phyloP scores from a whole-genome alignment of 2,329 filamentous ascomycete genomes.

The Tolypocladium paradoxum region DNA sequence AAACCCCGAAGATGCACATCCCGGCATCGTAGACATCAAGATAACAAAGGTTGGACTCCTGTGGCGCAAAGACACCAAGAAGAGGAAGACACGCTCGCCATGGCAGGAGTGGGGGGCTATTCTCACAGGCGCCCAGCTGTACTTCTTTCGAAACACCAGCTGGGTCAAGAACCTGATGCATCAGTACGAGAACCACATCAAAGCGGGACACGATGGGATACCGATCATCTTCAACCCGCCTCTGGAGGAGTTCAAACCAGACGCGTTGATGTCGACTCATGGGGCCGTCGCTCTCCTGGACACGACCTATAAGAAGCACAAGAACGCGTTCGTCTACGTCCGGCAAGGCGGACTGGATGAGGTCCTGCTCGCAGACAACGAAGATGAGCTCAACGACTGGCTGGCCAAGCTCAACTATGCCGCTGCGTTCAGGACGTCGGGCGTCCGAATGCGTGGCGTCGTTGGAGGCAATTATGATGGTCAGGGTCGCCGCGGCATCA shows the following conservation, averaged over 20 bases:
- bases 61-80: slow-evolving; percentile 91
- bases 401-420: slow-evolving; percentile 92
- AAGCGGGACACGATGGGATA: slow-evolving; percentile 60
- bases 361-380: slow-evolving; percentile 79
- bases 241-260: slow-evolving; percentile 83
- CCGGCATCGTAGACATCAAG: slow-evolving; percentile 93
- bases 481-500: slow-evolving; percentile 61
- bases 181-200: slow-evolving; percentile 76
- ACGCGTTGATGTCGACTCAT: slow-evolving; percentile 86
- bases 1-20: slow-evolving; percentile 77
- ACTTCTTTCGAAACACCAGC: slow-evolving; percentile 85
- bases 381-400: slow-evolving; percentile 94
- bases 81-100: slow-evolving; percentile 85
- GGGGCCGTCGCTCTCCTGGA: slow-evolving; percentile 84
- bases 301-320: slow-evolving; percentile 83
- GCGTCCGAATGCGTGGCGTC: slow-evolving; percentile 81
- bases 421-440: slow-evolving; percentile 83
- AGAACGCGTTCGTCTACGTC: slow-evolving; percentile 87
- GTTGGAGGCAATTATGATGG: slow-evolving; percentile 78
- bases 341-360: slow-evolving; percentile 82
- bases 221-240: slow-evolving; percentile 87
- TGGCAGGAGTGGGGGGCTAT: slow-evolving; percentile 99
- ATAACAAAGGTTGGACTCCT: slow-evolving; percentile 90
- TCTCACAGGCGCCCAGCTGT: slow-evolving; percentile 90
- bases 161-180: slow-evolving; percentile 90